These are phyloP conservation scores for Casuarina glauca DNA, from an alignment of 306 rosid genomes.

Conservation along the genomic window DNA sequence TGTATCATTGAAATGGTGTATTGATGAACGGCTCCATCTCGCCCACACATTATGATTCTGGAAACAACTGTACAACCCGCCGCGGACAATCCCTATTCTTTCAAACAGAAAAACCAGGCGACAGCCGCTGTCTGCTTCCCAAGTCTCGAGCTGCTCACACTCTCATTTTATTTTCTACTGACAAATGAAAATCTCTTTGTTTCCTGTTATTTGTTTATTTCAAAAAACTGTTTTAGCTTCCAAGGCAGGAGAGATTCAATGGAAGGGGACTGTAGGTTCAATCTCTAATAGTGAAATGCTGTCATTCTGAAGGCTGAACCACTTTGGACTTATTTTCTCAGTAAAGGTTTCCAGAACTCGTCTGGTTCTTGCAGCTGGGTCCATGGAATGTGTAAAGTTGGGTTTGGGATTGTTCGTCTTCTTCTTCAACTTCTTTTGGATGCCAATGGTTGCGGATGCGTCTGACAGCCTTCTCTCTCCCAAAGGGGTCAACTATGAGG, in stretches of 20 bases:
- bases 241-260: slow-evolving; percentile 33
- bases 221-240: not conserved
- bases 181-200: not conserved
- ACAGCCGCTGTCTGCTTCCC: slow-evolving; percentile 64
- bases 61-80: slow-evolving; percentile 4
- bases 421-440: slow-evolving; percentile 28
- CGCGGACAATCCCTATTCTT: slow-evolving; percentile 21
- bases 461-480: slow-evolving; percentile 80
- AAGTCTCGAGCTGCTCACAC: slow-evolving; percentile 63
- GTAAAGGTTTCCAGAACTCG: slow-evolving; percentile 40
- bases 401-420: slow-evolving; percentile 37
- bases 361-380: slow-evolving; percentile 22
- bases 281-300: not conserved
- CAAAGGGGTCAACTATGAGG: slow-evolving; percentile 95
- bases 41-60: not conserved
- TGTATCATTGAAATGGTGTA: not conserved
- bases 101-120: slow-evolving; percentile 33
- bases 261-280: slow-evolving; percentile 4
- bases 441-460: slow-evolving; percentile 36
- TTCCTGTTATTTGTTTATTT: not conserved
- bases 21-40: slow-evolving; percentile 7
- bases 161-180: slow-evolving; percentile 9
- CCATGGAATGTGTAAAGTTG: slow-evolving; percentile 40
- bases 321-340: slow-evolving; percentile 13
- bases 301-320: not conserved